Base-by-base conservation (phyloP, 2,329 filamentous ascomycete genomes). In the Aureobasidium sp. region DNA sequence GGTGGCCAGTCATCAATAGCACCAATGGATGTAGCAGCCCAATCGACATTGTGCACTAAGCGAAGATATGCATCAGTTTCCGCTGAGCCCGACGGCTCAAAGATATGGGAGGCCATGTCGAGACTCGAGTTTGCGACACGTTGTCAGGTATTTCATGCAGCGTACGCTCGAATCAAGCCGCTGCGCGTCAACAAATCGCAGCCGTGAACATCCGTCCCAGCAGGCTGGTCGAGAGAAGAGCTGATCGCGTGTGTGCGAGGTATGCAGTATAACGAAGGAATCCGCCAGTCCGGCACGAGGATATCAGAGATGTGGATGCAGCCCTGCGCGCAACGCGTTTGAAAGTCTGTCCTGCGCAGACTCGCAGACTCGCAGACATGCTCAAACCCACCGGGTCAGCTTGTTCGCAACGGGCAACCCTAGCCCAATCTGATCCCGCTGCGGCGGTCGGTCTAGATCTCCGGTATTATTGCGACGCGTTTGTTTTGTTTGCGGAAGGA, bases 11-110 rank as follows among this genome's bases (percentile, higher is more conserved):
- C 25, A 9, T 37, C 29, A 7, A 63, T 57, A 16, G 58, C 13
- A 25, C 63, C 63, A 29, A 65, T 27, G 9, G 58, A 59, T n/a
- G 61, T 65, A 5, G 61, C 51, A 13, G 61, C 16, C 63, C 63
- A 65, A 21, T 65, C 55, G n/a, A 62, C 53, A n/a, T 37, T 54
- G 13, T 48, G 42, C 7, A 62, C 34, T 13, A 45, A 30, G 11
- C 44, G n/a, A 32, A 62, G 51, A 51, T 62, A 36, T 5, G 25
- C n/a, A 32, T 62, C 61, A 9, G 44, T 41, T 47, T 44, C 45
- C 11, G 29, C 16, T 11, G 57, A 59, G 32, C 45, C 57, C 5
- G 57, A 49, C 1, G 45, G 14, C n/a, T 59, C 54, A 8, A 58
- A 48, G 1, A 58, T 29, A 7, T 2, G n/a, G 32, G 53, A 55